These are phyloP conservation scores for Nannochloropsis gaditana DNA, from an alignment of 108 stramenopile species.

Conservation along the genomic window DNA sequence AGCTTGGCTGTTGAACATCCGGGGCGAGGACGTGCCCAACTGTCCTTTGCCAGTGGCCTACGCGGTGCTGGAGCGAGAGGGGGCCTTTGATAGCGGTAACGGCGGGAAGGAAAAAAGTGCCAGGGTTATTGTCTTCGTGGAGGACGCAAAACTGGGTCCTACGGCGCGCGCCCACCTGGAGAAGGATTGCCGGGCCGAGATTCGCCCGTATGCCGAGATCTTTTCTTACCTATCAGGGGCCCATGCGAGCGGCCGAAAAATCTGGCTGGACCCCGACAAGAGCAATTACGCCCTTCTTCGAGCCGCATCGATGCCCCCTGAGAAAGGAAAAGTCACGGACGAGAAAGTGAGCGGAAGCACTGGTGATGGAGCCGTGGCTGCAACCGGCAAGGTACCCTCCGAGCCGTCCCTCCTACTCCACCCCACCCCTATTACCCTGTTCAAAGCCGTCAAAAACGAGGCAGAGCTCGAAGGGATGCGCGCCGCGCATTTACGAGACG, in stretches of 20 bases:
- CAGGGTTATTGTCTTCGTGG: conserved; percentile 22
- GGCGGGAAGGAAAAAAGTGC: neutral
- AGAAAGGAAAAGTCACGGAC: too few relatives aligned
- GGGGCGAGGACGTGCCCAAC: conserved; percentile 70
- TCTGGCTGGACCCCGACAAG: conserved; percentile 23
- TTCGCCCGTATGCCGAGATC: neutral
- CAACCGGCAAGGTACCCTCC: conserved; percentile 27
- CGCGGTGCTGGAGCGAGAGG: conserved; percentile 65
- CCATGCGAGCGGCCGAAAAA: neutral
- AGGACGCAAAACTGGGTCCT: neutral
- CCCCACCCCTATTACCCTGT: conserved; percentile 73
- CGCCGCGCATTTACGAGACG: conserved; percentile 83
- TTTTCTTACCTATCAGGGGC: neutral
- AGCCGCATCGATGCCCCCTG: neutral
- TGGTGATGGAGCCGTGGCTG: conserved; percentile 18
- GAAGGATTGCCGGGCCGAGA: neutral
- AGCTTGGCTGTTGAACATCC: conserved; percentile 87
- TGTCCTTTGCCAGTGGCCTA: conserved; percentile 86
- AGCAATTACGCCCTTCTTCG: conserved; percentile 22
- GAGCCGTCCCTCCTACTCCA: conserved; percentile 35
- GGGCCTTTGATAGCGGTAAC: conserved; percentile 44
- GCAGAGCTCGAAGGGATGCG: conserved; percentile 87
- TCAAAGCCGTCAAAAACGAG: conserved; percentile 85
- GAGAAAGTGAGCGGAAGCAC: too few relatives aligned
- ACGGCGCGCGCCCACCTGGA: neutral